Percentiles rank a stretch among this genome's conserved stretches.
These are phyloP conservation scores for Plasmodium inui DNA, from an alignment of 169 alveolate genomes.

Conservation along the genomic window DNA sequence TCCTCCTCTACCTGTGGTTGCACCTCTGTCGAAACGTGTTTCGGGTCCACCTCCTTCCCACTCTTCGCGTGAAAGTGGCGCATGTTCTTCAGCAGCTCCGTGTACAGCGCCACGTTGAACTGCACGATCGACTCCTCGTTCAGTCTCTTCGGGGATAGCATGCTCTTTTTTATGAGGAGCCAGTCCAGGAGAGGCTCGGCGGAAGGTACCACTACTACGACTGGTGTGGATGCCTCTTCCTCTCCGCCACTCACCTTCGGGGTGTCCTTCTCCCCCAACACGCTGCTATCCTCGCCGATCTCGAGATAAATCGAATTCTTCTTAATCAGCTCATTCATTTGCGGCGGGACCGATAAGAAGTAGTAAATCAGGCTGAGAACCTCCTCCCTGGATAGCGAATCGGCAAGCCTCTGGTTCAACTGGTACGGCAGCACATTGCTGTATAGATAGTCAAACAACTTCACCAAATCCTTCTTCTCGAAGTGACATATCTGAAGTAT, in stretches of 20 bases:
- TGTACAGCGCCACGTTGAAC: neutral
- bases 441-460: neutral
- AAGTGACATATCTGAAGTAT: conserved; percentile 29
- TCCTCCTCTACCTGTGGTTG: neutral
- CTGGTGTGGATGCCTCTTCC: neutral
- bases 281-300: neutral
- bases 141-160: neutral
- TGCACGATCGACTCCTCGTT: neutral
- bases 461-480: conserved; percentile 23
- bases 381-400: conserved; percentile 16
- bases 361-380: conserved; percentile 14
- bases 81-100: neutral
- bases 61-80: neutral
- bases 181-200: neutral
- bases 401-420: conserved; percentile 11
- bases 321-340: neutral
- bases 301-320: neutral
- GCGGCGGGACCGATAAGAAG: conserved; percentile 28
- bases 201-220: neutral
- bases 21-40: neutral
- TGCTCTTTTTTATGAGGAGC: neutral
- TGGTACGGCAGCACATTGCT: conserved; percentile 53
- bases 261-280: neutral
- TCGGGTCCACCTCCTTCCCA: neutral
- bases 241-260: neutral